Percentiles rank a stretch among this genome's conserved stretches.
These are phyloP conservation scores for Exophiala aquamarina DNA, from an alignment of 2,329 filamentous ascomycete species.

Conservation along the genomic window DNA sequence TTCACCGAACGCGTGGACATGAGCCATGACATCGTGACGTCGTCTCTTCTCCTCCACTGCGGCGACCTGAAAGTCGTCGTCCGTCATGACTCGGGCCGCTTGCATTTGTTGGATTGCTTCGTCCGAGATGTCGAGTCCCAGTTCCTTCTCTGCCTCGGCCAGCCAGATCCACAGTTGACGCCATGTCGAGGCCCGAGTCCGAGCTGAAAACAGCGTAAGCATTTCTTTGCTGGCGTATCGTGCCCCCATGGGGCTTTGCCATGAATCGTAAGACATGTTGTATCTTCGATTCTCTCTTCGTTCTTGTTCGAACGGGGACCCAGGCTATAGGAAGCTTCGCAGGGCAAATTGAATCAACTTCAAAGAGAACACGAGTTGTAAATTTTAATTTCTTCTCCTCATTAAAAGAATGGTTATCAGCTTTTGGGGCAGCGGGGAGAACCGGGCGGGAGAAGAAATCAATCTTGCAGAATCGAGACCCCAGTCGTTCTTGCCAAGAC, in stretches of 20 bases:
- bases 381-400: no score
- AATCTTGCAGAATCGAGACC: not conserved
- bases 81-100: constrained; percentile 70
- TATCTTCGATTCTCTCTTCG: not conserved
- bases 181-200: constrained; percentile 75
- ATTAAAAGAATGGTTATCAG: no score
- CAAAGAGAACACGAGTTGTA: no score
- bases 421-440: no score
- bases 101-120: constrained; percentile 77
- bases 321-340: no score
- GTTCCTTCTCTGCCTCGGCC: constrained; percentile 76
- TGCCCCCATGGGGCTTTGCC: constrained; percentile 68
- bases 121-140: constrained; percentile 72
- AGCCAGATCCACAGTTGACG: constrained; percentile 82
- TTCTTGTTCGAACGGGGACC: not conserved
- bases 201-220: constrained; percentile 75
- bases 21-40: constrained; percentile 65
- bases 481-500: not conserved
- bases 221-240: constrained; percentile 76
- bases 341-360: no score
- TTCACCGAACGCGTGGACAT: constrained; percentile 73
- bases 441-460: not conserved
- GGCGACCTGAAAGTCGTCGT: constrained; percentile 74
- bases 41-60: constrained; percentile 73
- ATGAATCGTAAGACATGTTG: constrained; percentile 49